Base-by-base conservation (phyloP, 2,329 filamentous ascomycete genomes). In the Tolypocladium paradoxum region DNA sequence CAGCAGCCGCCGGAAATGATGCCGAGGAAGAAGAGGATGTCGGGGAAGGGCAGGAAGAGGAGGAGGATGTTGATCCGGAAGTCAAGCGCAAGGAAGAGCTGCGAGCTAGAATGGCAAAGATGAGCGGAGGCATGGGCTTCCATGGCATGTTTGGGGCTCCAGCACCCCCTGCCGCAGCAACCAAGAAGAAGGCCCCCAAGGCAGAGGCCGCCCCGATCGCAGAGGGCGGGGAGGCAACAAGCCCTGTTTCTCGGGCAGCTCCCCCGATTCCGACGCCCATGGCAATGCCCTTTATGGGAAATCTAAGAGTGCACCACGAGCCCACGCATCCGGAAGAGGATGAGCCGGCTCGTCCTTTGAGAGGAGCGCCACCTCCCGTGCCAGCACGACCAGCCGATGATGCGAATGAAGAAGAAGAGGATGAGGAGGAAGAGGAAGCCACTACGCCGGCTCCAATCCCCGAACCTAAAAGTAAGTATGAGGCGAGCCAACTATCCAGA, bases 71-170 rank as follows among this genome's bases (percentile, higher is more conserved):
- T 50, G 91, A 97, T 63, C 90, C 90, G 1, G 93, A 99, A 67
- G 78, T 89, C 24, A 84, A 82, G 60, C 85, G 91, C 51, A 88
- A 86, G 65, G 84, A 96, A 70, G 92, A 96, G 66, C 76, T 99
- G 34, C 83, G 93, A 55, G 90, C 93, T 56, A 84, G 93, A 61
- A 99, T 99, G 90, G 93, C 93, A 47, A 96, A 96, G 72, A 93
- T 99, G 87, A 95, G 92, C 60, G 92, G 92, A 53, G 92, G 92
- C 24, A 96, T 96, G 89, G 90, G 90, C 48, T 95, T 97, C 86
- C 84, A 90, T 66, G 89, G 90, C 62, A 93, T 97, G 84, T 95
- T 95, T 68, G 89, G 88, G 20, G 79, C 81, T 22, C 82, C 84
- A 36, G 83, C 82, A 55, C 81, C 90, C 66, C 79, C 84, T 27